A percentile compares a stretch with the other conserved stretches of the same genome.
Conservation (phyloP, 306 rosid species). For the Lablab purpureus region DNA sequence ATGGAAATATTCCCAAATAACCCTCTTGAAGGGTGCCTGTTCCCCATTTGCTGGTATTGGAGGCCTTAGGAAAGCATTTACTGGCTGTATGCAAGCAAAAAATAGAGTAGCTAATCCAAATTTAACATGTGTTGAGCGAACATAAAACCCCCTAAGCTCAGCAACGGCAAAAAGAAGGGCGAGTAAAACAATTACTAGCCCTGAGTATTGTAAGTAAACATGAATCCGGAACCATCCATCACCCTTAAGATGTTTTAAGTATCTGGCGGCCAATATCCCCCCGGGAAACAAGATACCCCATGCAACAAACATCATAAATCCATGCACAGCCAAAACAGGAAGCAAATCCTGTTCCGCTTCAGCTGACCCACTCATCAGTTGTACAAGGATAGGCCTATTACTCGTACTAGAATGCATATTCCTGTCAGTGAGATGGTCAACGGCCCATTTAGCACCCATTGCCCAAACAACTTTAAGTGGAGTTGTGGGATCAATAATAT, state of each 20-base stretch:
- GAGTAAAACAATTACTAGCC: conserved; percentile 75
- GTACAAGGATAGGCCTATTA: conserved; percentile 73
- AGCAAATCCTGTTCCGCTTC: conserved; percentile 95
- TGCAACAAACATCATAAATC: conserved; percentile 95
- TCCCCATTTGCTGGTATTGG: conserved; percentile 65
- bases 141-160: conserved; percentile 83
- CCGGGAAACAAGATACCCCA: conserved; percentile 96
- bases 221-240: conserved; percentile 92
- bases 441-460: conserved; percentile 86
- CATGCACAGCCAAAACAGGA: conserved; percentile 93
- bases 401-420: conserved; percentile 90
- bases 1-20: conserved; percentile 85
- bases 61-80: conserved; percentile 77
- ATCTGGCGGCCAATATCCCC: conserved; percentile 85
- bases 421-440: conserved; percentile 61
- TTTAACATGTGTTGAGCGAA: conserved; percentile 80
- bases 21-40: conserved; percentile 61
- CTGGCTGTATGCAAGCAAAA: conserved; percentile 77
- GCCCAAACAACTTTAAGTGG: conserved; percentile 97
- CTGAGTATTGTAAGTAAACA: conserved; percentile 89
- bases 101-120: conserved; percentile 71
- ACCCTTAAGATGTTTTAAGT: conserved; percentile 91
- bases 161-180: conserved; percentile 94
- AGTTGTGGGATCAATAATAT: conserved; percentile 79
- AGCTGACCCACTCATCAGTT: conserved; percentile 85